A percentile compares a stretch with the other conserved stretches of the same genome.
Evolutionary conservation across 140 eudicot species (phyloP).

Genomic region (Anethum foeniculum): DNA sequence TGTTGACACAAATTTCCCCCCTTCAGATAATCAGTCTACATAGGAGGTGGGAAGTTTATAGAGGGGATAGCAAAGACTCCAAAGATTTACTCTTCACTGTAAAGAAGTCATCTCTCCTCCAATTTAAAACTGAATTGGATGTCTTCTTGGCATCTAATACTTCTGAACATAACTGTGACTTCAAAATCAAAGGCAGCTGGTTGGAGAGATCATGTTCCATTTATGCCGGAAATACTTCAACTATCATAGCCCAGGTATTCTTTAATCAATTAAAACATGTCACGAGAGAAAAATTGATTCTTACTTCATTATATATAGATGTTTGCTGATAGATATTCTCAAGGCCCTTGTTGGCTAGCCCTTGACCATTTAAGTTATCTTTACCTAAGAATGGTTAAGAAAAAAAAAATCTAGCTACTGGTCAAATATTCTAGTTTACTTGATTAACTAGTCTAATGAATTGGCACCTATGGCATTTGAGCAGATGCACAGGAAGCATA

Average conservation of each 20-base stretch:
- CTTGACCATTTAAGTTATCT: neutral
- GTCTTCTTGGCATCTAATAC: constrained; percentile 36
- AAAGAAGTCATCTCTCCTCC: constrained; percentile 26
- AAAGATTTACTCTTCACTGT: constrained; percentile 41
- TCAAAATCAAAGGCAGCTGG: constrained; percentile 41
- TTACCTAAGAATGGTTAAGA: too few species aligned
- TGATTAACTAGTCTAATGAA: neutral
- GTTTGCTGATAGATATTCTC: neutral
- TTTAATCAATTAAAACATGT: neutral
- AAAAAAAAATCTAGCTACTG: too few species aligned
- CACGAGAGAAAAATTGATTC: neutral
- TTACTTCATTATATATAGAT: neutral
- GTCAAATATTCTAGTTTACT: neutral
- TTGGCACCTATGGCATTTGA: neutral
- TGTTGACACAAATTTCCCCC: neutral
- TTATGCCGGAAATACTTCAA: constrained; percentile 33
- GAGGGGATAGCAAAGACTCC: constrained; percentile 40
- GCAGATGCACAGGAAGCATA: constrained; percentile 40
- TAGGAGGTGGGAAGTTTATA: constrained; percentile 44
- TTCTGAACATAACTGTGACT: constrained; percentile 30
- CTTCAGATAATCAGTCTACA: constrained; percentile 27
- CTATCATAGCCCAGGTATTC: constrained; percentile 41
- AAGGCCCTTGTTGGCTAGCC: neutral
- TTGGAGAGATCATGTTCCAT: constrained; percentile 30
- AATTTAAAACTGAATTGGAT: constrained; percentile 36